Percentiles rank a stretch among this genome's conserved stretches.
Conservation (phyloP, 768 basidiomycete species). For the Paxillus involutus region DNA sequence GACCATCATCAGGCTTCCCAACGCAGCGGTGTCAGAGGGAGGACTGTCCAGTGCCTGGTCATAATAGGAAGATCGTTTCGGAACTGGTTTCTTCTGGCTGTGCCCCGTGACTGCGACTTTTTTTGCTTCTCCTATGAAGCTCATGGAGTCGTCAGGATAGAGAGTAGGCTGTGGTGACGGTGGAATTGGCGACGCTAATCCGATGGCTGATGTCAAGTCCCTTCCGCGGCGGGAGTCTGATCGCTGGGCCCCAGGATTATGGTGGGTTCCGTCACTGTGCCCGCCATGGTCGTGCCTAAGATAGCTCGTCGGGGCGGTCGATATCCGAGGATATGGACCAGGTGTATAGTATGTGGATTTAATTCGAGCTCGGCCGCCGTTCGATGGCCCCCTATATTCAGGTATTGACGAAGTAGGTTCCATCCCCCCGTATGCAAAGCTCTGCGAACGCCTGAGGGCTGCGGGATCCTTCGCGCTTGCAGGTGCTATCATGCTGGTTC, state of each 20-base stretch:
- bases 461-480: slow-evolving; percentile 18
- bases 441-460: slow-evolving; percentile 31
- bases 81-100: slow-evolving; percentile 34
- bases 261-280: slow-evolving; percentile 31
- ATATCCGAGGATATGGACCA: slow-evolving; percentile 53
- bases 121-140: slow-evolving; percentile 46
- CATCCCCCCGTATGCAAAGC: slow-evolving; percentile 53
- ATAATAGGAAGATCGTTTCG: slow-evolving; percentile 16
- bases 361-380: slow-evolving; percentile 61
- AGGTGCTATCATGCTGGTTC: slow-evolving; percentile 23
- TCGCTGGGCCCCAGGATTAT: slow-evolving; percentile 32
- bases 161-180: slow-evolving; percentile 63
- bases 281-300: slow-evolving; percentile 34
- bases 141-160: slow-evolving; percentile 74
- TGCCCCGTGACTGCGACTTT: slow-evolving; percentile 24
- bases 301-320: slow-evolving; percentile 39
- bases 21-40: slow-evolving; percentile 41
- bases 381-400: slow-evolving; percentile 23
- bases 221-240: slow-evolving; percentile 44
- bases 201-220: slow-evolving; percentile 40
- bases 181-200: slow-evolving; percentile 33
- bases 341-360: slow-evolving; percentile 68
- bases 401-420: slow-evolving; percentile 46
- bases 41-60: slow-evolving; percentile 18
- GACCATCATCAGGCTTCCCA: slow-evolving; percentile 64